Evolutionary conservation across 148 eudicot genomes (phyloP).

Genomic region (Selenicereus undatus): DNA sequence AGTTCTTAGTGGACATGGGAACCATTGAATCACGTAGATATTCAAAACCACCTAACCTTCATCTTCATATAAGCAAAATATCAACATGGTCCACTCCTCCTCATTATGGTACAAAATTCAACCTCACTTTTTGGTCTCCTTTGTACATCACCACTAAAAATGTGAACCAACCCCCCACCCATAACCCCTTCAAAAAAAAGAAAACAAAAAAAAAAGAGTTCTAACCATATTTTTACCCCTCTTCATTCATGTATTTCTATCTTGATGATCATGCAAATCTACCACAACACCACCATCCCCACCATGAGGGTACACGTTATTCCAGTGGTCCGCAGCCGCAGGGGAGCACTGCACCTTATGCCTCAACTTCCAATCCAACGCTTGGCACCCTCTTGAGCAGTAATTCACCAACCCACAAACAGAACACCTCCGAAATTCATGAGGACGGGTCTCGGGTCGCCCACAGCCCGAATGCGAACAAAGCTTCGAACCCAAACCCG

Average conservation of each 20-base stretch:
- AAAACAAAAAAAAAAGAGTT: background rate
- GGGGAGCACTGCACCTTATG: slow-evolving; percentile 58
- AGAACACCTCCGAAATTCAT: slow-evolving; percentile 64
- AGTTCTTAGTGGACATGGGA: background rate
- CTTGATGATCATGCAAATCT: background rate
- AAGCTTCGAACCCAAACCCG: slow-evolving; percentile 23
- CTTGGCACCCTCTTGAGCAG: slow-evolving; percentile 74
- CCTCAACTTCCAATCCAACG: slow-evolving; percentile 65
- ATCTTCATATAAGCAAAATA: background rate
- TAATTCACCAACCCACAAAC: slow-evolving; percentile 58
- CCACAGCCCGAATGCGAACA: slow-evolving; percentile 62
- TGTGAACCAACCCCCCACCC: background rate
- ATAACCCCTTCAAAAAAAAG: background rate
- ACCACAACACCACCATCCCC: background rate
- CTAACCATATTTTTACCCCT: no score
- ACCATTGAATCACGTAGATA: background rate
- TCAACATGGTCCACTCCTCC: background rate
- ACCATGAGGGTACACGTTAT: background rate
- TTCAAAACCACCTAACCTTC: background rate
- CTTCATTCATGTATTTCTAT: background rate
- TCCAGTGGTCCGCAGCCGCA: slow-evolving; percentile 9
- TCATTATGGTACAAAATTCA: background rate
- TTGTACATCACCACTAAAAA: slow-evolving; percentile 3
- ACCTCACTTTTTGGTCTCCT: slow-evolving; percentile 1
- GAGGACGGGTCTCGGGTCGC: slow-evolving; percentile 58